Base-by-base conservation (phyloP, 108 stramenopile species). In the Nitzschia sp. region DNA sequence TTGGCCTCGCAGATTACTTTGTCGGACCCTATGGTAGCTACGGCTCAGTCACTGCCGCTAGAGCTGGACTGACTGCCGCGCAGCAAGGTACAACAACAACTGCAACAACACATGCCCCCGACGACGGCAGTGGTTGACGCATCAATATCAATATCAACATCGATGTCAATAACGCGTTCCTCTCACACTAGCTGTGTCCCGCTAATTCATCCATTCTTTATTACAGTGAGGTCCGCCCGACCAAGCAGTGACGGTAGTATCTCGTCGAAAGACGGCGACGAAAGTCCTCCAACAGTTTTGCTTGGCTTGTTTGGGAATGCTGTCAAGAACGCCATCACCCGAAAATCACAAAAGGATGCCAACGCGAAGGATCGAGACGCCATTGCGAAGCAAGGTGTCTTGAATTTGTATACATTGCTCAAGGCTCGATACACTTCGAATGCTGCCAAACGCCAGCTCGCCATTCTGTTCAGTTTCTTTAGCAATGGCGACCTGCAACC, bases 1-100 rank as follows among this genome's bases (percentile, higher is more conserved):
- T 95, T 35, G 93, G 93, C 25, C 65, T 95, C 53, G 86, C 89
- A 9, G 87, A 95, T 68, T 95, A 95, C 66, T 95, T 95, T 71
- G 56, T 79, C 13, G 93, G 93, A 13, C 93, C 93, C 2, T 95
- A 92, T 66, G 93, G 93, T 17, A 78, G 76, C 36, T 91, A 94
- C 68, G 82, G 84, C 21, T 86, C 83, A 16, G 65, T 91, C 9
- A 61, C 61, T 27, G 89, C 90, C 0, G 88, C 87, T 9, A 83
- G 79, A 44, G 90, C 90, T 13, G 90, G 90, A 9, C 52, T 91
- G 6, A 68, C 33, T 60, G 90, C 90, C 1, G 47, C 74, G 5
- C 58, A 58, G 33, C 85, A 89, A 44, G n/a, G n/a, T n/a, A n/a
- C n/a, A n/a, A n/a, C n/a, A n/a, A n/a, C n/a, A n/a, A n/a, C n/a